phyloP scores from a whole-genome alignment of 169 alveolate genomes.

The Plasmodium fragile region DNA sequence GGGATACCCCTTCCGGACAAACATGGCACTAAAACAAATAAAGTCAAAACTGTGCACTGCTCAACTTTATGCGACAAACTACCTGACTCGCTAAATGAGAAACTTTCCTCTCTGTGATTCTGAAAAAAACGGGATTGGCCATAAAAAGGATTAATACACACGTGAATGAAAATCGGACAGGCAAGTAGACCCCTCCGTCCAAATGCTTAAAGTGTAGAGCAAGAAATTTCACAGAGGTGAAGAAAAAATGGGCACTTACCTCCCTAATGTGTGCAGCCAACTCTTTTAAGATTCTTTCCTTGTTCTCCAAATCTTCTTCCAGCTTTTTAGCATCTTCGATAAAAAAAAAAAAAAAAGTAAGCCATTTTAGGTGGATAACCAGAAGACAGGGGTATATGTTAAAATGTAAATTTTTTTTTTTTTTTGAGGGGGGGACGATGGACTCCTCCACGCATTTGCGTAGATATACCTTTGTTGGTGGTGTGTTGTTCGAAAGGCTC shows the following conservation, averaged over 20 bases:
- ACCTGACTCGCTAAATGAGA: constrained; percentile 50
- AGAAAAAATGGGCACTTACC: constrained; percentile 2
- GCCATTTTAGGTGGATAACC: neutral
- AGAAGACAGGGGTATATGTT: neutral
- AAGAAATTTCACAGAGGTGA: neutral
- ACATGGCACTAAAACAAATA: neutral
- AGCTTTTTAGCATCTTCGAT: constrained; percentile 38
- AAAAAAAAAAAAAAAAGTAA: neutral
- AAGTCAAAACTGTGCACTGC: neutral
- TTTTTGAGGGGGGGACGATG: neutral
- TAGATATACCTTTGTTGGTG: neutral
- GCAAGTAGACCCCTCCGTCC: neutral
- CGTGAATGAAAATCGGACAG: neutral
- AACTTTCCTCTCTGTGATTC: constrained; percentile 9
- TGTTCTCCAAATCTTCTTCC: constrained; percentile 70
- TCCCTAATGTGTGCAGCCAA: constrained; percentile 48
- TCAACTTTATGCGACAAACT: neutral
- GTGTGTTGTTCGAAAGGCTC: neutral
- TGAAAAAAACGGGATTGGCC: neutral
- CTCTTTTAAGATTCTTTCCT: constrained; percentile 60
- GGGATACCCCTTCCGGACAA: neutral
- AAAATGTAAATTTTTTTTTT: neutral
- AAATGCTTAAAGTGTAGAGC: neutral
- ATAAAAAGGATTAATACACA: neutral
- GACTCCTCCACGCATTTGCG: neutral